Conservation (phyloP, 352 stramenopile genomes). For the Elongisporangium senticosum region DNA sequence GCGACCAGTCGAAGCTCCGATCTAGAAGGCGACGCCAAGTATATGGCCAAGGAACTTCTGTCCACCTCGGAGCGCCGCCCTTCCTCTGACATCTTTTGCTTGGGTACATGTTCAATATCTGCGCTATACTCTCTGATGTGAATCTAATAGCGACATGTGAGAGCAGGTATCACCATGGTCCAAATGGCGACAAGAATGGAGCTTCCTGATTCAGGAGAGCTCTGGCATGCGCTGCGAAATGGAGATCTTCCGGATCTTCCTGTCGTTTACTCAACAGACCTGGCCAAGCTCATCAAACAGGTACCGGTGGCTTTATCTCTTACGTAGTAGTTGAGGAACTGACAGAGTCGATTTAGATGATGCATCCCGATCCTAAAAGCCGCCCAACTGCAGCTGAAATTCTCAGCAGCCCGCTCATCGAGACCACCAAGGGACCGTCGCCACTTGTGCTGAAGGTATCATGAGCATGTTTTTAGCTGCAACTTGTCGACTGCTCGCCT, state of each 20-base stretch:
- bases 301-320: constrained; percentile 14
- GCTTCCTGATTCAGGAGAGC: constrained; percentile 43
- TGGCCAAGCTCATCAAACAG: constrained; percentile 32
- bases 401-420: constrained; percentile 18
- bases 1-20: constrained; percentile 36
- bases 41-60: constrained; percentile 91
- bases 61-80: constrained; percentile 48
- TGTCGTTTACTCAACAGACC: constrained; percentile 37
- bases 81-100: constrained; percentile 93
- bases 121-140: background rate
- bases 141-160: background rate
- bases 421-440: constrained; percentile 8
- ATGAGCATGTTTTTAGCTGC: background rate
- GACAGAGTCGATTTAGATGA: constrained; percentile 34
- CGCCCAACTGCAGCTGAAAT: constrained; percentile 41
- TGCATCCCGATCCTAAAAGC: constrained; percentile 34
- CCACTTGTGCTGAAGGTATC: constrained; percentile 25
- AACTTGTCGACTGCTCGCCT: too few relatives aligned
- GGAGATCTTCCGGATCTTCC: constrained; percentile 38
- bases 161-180: constrained; percentile 57
- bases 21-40: constrained; percentile 91
- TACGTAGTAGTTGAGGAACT: background rate
- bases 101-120: constrained; percentile 48
- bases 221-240: constrained; percentile 65
- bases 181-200: constrained; percentile 38